Percentiles rank a stretch among this genome's conserved stretches.
phyloP scores from a whole-genome alignment of 225 moss, liverwort and hornwort genomes.

The Physcomitrium patens region DNA sequence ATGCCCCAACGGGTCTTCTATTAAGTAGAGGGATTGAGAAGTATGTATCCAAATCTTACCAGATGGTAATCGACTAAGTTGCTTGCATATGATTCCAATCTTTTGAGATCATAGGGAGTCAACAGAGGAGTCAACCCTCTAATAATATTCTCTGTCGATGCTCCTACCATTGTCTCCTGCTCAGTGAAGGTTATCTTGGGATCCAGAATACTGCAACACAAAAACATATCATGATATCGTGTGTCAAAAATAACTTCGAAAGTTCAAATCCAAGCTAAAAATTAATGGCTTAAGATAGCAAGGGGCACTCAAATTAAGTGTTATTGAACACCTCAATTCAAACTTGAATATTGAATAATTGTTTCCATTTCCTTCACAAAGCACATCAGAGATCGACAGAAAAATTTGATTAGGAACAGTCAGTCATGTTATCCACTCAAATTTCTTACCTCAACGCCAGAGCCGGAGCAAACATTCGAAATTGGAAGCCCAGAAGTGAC shows the following conservation, averaged over 20 bases:
- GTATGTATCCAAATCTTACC: slow-evolving; percentile 43
- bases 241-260: background rate
- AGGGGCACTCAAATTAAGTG: background rate
- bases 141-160: slow-evolving; percentile 73
- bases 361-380: background rate
- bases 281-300: too few relatives aligned
- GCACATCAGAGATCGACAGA: background rate
- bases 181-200: slow-evolving; percentile 81
- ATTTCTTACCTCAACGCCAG: slow-evolving; percentile 71
- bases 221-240: slow-evolving; percentile 4
- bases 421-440: background rate
- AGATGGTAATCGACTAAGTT: slow-evolving; percentile 97
- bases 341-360: background rate
- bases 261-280: background rate
- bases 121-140: slow-evolving; percentile 75
- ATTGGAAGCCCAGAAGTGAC: slow-evolving; percentile 82
- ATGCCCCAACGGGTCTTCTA: slow-evolving; percentile 9
- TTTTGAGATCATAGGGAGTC: slow-evolving; percentile 94
- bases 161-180: slow-evolving; percentile 64
- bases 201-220: slow-evolving; percentile 74
- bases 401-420: too few relatives aligned
- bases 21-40: slow-evolving; percentile 2
- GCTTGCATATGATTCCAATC: slow-evolving; percentile 88
- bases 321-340: slow-evolving; percentile 21
- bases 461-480: slow-evolving; percentile 75